phyloP scores from a whole-genome alignment of 2,329 filamentous ascomycete species.

The Aureobasidium sp. region DNA sequence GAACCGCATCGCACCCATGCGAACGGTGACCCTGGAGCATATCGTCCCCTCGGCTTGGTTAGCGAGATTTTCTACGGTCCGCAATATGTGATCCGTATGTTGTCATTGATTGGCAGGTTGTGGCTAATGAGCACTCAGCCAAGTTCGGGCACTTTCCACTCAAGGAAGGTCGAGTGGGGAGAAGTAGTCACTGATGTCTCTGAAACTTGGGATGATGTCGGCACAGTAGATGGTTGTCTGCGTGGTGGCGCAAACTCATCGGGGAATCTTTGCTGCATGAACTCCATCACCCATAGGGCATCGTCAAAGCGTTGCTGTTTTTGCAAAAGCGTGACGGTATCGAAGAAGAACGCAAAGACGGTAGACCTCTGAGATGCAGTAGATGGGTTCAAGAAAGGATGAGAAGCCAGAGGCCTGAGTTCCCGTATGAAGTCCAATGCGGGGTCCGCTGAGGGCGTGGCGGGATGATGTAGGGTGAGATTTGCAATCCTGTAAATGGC shows the following conservation, averaged over 20 bases:
- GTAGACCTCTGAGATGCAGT: not conserved
- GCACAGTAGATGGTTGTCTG: not conserved
- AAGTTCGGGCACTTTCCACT: constrained; percentile 9
- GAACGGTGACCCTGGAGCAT: not conserved
- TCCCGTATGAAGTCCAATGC: constrained; percentile 14
- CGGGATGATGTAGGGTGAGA: constrained; percentile 13
- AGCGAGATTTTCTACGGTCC: not conserved
- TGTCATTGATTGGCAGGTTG: not conserved
- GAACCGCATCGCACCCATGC: not conserved
- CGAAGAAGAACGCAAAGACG: constrained; percentile 14
- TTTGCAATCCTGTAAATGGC: constrained; percentile 8
- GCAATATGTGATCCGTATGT: not conserved
- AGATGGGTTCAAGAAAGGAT: not conserved
- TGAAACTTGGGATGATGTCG: not conserved
- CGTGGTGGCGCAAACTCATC: not conserved
- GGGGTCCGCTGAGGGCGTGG: constrained; percentile 2
- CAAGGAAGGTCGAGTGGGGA: not conserved
- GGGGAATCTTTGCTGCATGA: constrained; percentile 13
- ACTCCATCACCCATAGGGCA: constrained; percentile 16
- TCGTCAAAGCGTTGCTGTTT: constrained; percentile 13
- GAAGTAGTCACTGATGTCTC: not conserved
- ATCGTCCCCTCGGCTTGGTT: not conserved
- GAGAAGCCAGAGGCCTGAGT: not conserved
- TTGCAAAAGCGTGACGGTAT: constrained; percentile 14
- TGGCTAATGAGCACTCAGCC: not conserved